Conservation (phyloP, 495 filamentous ascomycete species). For the Podospora pseudoanserina region DNA sequence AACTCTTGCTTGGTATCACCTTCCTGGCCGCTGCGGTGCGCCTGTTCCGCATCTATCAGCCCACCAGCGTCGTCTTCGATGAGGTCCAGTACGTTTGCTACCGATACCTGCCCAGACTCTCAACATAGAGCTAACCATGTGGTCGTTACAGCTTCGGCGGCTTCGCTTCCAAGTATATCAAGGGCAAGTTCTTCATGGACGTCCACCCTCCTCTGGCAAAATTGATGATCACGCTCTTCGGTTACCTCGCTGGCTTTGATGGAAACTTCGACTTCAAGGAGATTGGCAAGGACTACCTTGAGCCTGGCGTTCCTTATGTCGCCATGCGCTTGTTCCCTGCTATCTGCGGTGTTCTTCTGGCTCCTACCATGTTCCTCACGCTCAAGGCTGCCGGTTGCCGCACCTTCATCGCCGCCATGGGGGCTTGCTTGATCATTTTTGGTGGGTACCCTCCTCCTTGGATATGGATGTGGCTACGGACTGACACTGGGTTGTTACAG, state of each 20-base stretch:
- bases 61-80: conserved; percentile 94
- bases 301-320: conserved; percentile 92
- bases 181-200: conserved; percentile 98
- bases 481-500: conserved; percentile 42
- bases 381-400: conserved; percentile 88
- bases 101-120: background rate
- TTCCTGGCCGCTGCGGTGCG: conserved; percentile 74
- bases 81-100: conserved; percentile 81
- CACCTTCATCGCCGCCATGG: conserved; percentile 75
- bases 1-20: conserved; percentile 67
- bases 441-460: conserved; percentile 49
- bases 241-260: conserved; percentile 92
- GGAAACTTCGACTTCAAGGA: conserved; percentile 99
- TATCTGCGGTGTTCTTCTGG: conserved; percentile 76
- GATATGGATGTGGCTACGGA: background rate
- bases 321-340: conserved; percentile 95
- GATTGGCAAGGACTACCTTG: conserved; percentile 97
- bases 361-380: conserved; percentile 90
- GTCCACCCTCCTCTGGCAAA: conserved; percentile 98
- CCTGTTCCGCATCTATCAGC: conserved; percentile 93
- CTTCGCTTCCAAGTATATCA: conserved; percentile 98
- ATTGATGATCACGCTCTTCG: conserved; percentile 88
- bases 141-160: conserved; percentile 74
- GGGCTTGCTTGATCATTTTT: conserved; percentile 83
- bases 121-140: background rate